Evolutionary conservation across 495 filamentous ascomycete genomes (phyloP).

Genomic region (Tetracladium setigerum): DNA sequence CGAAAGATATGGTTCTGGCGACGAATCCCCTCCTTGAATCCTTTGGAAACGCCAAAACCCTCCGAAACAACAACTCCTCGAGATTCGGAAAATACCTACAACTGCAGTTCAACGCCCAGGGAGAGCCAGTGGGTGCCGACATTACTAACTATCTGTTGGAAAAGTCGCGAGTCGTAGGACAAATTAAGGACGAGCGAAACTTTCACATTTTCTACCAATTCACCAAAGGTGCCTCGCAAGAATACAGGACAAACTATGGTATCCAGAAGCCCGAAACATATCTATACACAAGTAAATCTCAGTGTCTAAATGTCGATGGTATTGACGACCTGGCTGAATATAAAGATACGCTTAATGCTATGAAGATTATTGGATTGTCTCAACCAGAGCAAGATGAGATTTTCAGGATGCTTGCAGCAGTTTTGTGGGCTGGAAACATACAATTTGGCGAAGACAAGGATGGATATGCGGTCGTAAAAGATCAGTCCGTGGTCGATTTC

Average conservation of each 20-base stretch:
- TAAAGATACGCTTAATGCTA: conserved; percentile 84
- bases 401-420: conserved; percentile 89
- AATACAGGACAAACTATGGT: conserved; percentile 79
- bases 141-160: conserved; percentile 98
- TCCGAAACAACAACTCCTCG: conserved; percentile 98
- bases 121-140: conserved; percentile 91
- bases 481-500: conserved; percentile 88
- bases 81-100: conserved; percentile 98
- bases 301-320: conserved; percentile 87
- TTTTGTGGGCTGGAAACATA: conserved; percentile 94
- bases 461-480: conserved; percentile 77
- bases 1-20: conserved; percentile 97
- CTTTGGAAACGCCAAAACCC: conserved; percentile 96
- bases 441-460: conserved; percentile 80
- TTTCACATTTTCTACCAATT: conserved; percentile 99
- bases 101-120: conserved; percentile 89
- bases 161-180: conserved; percentile 91
- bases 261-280: conserved; percentile 90
- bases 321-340: conserved; percentile 92
- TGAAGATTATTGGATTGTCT: conserved; percentile 85
- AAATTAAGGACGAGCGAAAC: conserved; percentile 92
- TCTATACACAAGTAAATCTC: conserved; percentile 88
- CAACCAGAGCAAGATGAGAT: conserved; percentile 92
- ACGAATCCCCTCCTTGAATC: conserved; percentile 97
- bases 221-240: conserved; percentile 82